phyloP scores from a whole-genome alignment of 139 green algal species.

The Marvania coccoides region DNA sequence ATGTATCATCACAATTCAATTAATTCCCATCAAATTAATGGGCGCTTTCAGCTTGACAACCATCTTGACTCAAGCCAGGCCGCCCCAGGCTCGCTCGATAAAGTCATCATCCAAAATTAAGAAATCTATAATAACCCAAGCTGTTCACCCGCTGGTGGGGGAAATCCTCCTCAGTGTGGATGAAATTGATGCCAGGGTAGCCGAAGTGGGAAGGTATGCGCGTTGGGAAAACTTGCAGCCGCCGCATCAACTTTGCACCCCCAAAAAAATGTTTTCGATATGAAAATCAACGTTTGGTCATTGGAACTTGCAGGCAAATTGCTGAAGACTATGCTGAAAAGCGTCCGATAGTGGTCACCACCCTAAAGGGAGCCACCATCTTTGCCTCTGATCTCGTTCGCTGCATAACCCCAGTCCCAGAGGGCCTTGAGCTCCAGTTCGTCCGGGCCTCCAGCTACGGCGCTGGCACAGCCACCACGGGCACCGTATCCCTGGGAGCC shows the following conservation, averaged over 20 bases:
- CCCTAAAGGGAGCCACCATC: conserved; percentile 48
- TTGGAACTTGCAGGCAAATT: conserved; percentile 33
- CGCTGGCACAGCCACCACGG: conserved; percentile 10
- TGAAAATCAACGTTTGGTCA: too few species aligned
- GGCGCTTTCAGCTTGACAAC: too few species aligned
- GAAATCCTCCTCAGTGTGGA: conserved; percentile 28
- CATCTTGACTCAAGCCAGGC: too few species aligned
- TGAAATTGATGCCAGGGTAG: conserved; percentile 16
- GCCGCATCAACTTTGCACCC: too few species aligned
- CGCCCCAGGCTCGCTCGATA: too few species aligned
- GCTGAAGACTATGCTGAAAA: conserved; percentile 34
- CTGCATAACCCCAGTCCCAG: conserved; percentile 32
- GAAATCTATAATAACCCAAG: too few species aligned
- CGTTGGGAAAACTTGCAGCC: too few species aligned
- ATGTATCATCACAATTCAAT: too few species aligned
- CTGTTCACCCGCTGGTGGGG: conserved; percentile 21
- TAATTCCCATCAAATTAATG: too few species aligned
- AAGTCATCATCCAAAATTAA: too few species aligned
- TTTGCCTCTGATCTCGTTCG: conserved; percentile 55
- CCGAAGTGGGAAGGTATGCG: conserved; percentile 38
- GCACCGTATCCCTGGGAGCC: conserved; percentile 20
- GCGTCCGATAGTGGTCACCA: conserved; percentile 32
- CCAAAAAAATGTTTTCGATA: too few species aligned
- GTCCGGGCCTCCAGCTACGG: conserved; percentile 38
- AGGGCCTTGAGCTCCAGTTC: conserved; percentile 47